phyloP scores from a whole-genome alignment of 2,329 filamentous ascomycete genomes.

The Colletotrichum lupini region DNA sequence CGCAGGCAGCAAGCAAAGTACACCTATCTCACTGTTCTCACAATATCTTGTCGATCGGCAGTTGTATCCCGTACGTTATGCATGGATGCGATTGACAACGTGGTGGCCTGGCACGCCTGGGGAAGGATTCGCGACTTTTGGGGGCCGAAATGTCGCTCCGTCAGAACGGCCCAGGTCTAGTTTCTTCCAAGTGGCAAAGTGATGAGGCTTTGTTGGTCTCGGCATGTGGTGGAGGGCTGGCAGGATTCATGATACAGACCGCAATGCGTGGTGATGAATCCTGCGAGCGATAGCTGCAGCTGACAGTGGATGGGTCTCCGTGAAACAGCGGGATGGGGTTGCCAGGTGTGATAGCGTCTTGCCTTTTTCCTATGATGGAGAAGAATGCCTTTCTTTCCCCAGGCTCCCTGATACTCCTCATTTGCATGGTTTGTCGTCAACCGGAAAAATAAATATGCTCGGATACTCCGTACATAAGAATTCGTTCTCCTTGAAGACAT shows the following conservation, averaged over 20 bases:
- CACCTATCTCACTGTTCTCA: neutral
- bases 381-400: neutral
- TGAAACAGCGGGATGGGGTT: neutral
- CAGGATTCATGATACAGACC: neutral
- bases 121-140: conserved; percentile 8
- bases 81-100: neutral
- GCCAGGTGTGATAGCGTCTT: neutral
- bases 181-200: neutral
- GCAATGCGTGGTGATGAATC: neutral
- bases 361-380: neutral
- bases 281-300: neutral
- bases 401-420: neutral
- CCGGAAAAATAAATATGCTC: neutral
- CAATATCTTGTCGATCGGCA: neutral
- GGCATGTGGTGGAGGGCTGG: conserved; percentile 3
- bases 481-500: neutral
- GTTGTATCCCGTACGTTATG: neutral
- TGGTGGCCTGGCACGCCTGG: neutral
- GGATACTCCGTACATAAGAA: neutral
- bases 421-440: neutral
- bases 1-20: neutral
- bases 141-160: conserved; percentile 1
- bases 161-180: neutral
- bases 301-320: neutral
- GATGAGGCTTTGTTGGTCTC: neutral